Evolutionary conservation across 176 grass and related monocot species (phyloP).

Genomic region (Oryza officinalis): DNA sequence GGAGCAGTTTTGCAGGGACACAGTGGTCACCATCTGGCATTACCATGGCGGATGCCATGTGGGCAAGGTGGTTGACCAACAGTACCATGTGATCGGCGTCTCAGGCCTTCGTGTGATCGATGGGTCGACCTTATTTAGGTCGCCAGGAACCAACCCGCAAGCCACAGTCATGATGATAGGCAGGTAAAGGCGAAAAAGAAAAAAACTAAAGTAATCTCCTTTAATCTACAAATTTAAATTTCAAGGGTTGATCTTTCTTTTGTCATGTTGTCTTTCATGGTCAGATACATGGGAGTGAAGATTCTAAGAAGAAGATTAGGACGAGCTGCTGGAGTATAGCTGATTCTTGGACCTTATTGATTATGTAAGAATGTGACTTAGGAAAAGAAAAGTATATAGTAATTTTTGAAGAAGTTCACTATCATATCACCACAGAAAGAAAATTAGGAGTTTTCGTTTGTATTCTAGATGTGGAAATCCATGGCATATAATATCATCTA

Average conservation of each 20-base stretch:
- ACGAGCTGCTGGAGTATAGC: slow-evolving; percentile 43
- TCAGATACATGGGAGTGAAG: slow-evolving; percentile 87
- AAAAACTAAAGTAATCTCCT: not conserved
- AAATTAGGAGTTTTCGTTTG: slow-evolving; percentile 34
- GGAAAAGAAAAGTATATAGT: slow-evolving; percentile 47
- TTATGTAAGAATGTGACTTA: slow-evolving; percentile 41
- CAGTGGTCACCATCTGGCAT: slow-evolving; percentile 83
- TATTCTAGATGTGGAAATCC: slow-evolving; percentile 21
- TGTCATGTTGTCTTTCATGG: slow-evolving; percentile 7
- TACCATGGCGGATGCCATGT: slow-evolving; percentile 88
- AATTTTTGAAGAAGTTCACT: slow-evolving; percentile 45
- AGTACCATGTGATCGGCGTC: slow-evolving; percentile 52
- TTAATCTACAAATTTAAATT: slow-evolving; percentile 34
- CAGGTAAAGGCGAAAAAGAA: slow-evolving; percentile 42
- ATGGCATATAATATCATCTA: not conserved
- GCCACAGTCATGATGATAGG: slow-evolving; percentile 88
- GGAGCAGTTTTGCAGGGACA: slow-evolving; percentile 84
- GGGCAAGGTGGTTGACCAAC: slow-evolving; percentile 67
- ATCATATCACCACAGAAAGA: slow-evolving; percentile 41
- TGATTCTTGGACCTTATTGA: slow-evolving; percentile 34
- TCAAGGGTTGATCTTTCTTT: slow-evolving; percentile 10
- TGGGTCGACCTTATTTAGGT: slow-evolving; percentile 55
- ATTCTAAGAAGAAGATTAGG: slow-evolving; percentile 71
- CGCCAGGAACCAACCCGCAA: slow-evolving; percentile 85
- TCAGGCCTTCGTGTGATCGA: slow-evolving; percentile 65